phyloP scores from a whole-genome alignment of 2,329 filamentous ascomycete species.

The Hyphodiscus sp. region DNA sequence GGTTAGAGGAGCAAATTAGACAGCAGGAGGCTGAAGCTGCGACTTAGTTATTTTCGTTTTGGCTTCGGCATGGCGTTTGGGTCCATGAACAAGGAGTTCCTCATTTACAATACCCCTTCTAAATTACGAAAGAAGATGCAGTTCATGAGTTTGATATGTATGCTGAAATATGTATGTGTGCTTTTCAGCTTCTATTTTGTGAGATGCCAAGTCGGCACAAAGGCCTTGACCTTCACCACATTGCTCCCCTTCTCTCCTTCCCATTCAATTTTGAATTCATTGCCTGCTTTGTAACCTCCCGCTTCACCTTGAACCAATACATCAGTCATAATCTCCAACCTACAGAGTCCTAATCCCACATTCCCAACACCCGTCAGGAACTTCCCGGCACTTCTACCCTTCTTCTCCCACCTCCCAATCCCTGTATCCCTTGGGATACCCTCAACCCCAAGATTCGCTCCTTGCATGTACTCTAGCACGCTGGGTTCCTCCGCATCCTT shows the following conservation, averaged over 20 bases:
- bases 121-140: slow-evolving; percentile 7
- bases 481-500: slow-evolving; percentile 34
- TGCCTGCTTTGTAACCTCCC: slow-evolving; percentile 40
- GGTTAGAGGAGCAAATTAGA: slow-evolving; percentile 45
- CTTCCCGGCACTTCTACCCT: slow-evolving; percentile 70
- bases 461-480: slow-evolving; percentile 42
- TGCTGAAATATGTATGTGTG: not conserved
- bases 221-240: slow-evolving; percentile 62
- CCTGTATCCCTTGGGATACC: slow-evolving; percentile 35
- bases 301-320: slow-evolving; percentile 61
- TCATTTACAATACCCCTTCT: slow-evolving; percentile 16
- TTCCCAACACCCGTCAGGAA: slow-evolving; percentile 77
- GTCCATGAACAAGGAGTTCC: slow-evolving; percentile 6
- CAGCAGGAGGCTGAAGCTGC: slow-evolving; percentile 39
- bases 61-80: slow-evolving; percentile 26
- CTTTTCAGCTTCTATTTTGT: slow-evolving; percentile 11
- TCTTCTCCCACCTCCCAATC: slow-evolving; percentile 46
- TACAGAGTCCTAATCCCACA: slow-evolving; percentile 78
- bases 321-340: slow-evolving; percentile 86
- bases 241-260: slow-evolving; percentile 33
- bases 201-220: slow-evolving; percentile 70
- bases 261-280: slow-evolving; percentile 43
- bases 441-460: slow-evolving; percentile 21
- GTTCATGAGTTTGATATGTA: slow-evolving; percentile 2
- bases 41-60: slow-evolving; percentile 1